These are phyloP conservation scores for Dalbergia oliveri DNA, from an alignment of 306 rosid species.

Conservation along the genomic window DNA sequence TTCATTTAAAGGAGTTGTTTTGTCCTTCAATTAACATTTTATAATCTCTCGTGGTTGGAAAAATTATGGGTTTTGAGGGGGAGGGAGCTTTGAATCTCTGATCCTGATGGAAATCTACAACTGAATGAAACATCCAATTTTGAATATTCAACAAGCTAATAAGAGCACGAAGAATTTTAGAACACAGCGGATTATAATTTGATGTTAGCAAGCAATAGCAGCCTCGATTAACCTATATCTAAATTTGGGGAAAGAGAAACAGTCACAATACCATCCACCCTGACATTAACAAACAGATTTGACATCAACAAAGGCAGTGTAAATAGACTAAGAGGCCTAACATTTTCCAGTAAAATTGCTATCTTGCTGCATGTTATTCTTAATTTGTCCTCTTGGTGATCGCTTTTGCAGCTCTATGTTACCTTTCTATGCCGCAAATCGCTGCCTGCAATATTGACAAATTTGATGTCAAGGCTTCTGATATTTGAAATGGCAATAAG, in stretches of 20 bases:
- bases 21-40: neutral
- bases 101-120: neutral
- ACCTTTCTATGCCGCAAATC: constrained; percentile 17
- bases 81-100: neutral
- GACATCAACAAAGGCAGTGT: too few relatives aligned
- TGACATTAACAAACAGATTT: neutral
- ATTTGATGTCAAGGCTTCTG: constrained; percentile 37
- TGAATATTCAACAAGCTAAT: too few relatives aligned
- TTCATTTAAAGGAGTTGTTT: neutral
- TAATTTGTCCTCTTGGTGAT: neutral
- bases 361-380: constrained; percentile 3
- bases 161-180: neutral
- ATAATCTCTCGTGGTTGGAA: too few relatives aligned
- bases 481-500: constrained; percentile 5
- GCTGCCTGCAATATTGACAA: constrained; percentile 41
- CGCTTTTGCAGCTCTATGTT: neutral
- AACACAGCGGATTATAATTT: neutral
- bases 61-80: too few relatives aligned
- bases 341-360: constrained; percentile 24
- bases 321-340: constrained; percentile 8
- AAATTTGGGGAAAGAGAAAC: constrained; percentile 6
- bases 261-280: neutral
- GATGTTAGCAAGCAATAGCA: neutral
- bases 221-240: neutral
- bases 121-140: neutral